A percentile compares a stretch with the other conserved stretches of the same genome.
phyloP scores from a whole-genome alignment of 768 basidiomycete genomes.

The Suillus lakei region DNA sequence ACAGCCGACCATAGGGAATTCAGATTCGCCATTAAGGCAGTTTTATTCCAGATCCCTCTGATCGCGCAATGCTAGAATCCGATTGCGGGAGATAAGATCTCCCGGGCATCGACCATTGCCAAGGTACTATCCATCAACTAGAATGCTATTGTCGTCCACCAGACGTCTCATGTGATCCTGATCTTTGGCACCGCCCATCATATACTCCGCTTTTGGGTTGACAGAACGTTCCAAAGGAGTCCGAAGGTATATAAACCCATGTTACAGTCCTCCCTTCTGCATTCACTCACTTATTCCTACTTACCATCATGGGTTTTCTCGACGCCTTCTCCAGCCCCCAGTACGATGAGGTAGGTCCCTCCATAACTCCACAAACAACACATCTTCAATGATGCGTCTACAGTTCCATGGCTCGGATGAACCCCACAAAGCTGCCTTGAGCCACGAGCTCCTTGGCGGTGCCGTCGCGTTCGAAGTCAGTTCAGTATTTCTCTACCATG shows the following conservation, averaged over 20 bases:
- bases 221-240: neutral
- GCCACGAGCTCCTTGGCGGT: constrained; percentile 10
- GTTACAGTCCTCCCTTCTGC: neutral
- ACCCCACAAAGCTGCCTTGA: constrained; percentile 6
- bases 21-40: neutral
- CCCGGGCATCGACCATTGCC: neutral
- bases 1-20: neutral
- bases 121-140: neutral
- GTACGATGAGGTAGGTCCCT: neutral
- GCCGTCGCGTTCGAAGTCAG: constrained; percentile 17
- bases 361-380: neutral
- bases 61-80: neutral
- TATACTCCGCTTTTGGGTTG: constrained; percentile 7
- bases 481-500: too few relatives aligned
- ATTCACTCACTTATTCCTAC: neutral
- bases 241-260: constrained; percentile 10
- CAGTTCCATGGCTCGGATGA: constrained; percentile 2
- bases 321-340: neutral
- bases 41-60: neutral
- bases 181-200: constrained; percentile 4
- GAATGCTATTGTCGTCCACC: constrained; percentile 4
- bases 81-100: neutral
- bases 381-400: neutral
- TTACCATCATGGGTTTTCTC: constrained; percentile 11
- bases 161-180: constrained; percentile 5